Conservation (phyloP, 2,329 filamentous ascomycete species). For the Tolypocladium capitatum region DNA sequence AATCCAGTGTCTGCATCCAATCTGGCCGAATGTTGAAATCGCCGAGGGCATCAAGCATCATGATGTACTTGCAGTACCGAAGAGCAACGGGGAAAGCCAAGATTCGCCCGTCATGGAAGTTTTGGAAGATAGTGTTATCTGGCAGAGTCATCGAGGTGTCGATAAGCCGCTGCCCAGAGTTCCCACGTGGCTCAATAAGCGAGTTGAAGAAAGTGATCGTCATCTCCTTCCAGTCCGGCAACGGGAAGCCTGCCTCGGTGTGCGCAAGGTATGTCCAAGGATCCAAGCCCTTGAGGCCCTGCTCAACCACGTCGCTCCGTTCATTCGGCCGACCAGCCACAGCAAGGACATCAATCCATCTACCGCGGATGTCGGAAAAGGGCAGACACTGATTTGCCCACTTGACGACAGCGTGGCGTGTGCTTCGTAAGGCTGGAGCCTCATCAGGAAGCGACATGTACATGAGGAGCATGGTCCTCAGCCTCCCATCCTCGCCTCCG, state of each 20-base stretch:
- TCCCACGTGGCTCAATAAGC: conserved; percentile 14
- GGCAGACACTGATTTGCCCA: conserved; percentile 83
- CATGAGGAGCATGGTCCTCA: conserved; percentile 47
- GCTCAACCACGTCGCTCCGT: conserved; percentile 73
- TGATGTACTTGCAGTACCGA: conserved; percentile 47
- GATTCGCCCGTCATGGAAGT: conserved; percentile 32
- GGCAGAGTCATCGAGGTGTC: background rate
- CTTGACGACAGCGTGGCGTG: conserved; percentile 69
- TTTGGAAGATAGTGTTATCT: conserved; percentile 21
- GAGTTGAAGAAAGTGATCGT: conserved; percentile 34
- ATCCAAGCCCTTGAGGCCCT: conserved; percentile 78
- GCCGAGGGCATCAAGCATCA: conserved; percentile 35
- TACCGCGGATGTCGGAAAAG: conserved; percentile 62
- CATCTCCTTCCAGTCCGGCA: conserved; percentile 41
- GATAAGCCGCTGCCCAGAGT: background rate
- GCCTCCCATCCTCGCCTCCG: conserved; percentile 14
- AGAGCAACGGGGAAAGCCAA: conserved; percentile 56
- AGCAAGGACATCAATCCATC: conserved; percentile 83
- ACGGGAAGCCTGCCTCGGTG: conserved; percentile 22
- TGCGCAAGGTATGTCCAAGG: conserved; percentile 40
- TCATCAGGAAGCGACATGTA: conserved; percentile 48
- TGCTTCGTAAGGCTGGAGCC: conserved; percentile 49
- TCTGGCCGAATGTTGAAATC: conserved; percentile 55
- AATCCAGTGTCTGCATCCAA: conserved; percentile 73
- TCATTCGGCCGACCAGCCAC: conserved; percentile 53